Percentiles rank a stretch among this genome's conserved stretches.
Evolutionary conservation across 2,329 filamentous ascomycete genomes (phyloP).

Genomic region (Colletotrichum eleusines): DNA sequence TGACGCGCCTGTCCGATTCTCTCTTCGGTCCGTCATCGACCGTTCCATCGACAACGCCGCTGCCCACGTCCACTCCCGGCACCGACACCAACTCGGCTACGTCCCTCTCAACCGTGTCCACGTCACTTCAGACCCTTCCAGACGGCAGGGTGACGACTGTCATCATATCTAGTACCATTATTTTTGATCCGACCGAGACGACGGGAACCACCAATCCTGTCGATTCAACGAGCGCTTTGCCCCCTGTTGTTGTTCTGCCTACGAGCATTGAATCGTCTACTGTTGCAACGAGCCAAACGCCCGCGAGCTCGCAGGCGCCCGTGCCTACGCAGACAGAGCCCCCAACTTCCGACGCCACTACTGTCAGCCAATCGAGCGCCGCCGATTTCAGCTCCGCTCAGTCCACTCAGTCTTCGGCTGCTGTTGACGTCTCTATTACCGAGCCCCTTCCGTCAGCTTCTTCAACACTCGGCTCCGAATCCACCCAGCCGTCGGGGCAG

Average conservation of each 20-base stretch:
- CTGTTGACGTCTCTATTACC: background rate
- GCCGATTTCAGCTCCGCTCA: background rate
- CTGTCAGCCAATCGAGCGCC: conserved; percentile 5
- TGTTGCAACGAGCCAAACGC: conserved; percentile 12
- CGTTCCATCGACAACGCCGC: conserved; percentile 1
- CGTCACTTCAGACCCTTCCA: conserved; percentile 40
- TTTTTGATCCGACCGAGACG: conserved; percentile 35
- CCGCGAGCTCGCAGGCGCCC: conserved; percentile 4
- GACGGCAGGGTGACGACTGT: conserved; percentile 46
- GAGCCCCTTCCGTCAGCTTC: background rate
- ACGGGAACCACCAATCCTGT: conserved; percentile 32
- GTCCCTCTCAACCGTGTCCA: conserved; percentile 28
- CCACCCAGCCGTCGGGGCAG: background rate
- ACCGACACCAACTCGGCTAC: conserved; percentile 21
- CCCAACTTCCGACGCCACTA: conserved; percentile 37
- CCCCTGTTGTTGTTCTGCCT: conserved; percentile 39
- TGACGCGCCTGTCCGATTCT: conserved; percentile 42
- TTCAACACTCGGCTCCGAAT: background rate
- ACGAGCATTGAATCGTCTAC: conserved; percentile 33
- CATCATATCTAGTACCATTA: conserved; percentile 46
- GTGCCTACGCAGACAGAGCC: conserved; percentile 19
- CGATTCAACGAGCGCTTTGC: conserved; percentile 37
- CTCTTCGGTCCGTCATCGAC: conserved; percentile 37
- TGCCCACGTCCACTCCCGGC: conserved; percentile 19
- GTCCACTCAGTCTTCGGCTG: background rate